phyloP scores from a whole-genome alignment of 495 filamentous ascomycete species.

The Arthonia radiata region DNA sequence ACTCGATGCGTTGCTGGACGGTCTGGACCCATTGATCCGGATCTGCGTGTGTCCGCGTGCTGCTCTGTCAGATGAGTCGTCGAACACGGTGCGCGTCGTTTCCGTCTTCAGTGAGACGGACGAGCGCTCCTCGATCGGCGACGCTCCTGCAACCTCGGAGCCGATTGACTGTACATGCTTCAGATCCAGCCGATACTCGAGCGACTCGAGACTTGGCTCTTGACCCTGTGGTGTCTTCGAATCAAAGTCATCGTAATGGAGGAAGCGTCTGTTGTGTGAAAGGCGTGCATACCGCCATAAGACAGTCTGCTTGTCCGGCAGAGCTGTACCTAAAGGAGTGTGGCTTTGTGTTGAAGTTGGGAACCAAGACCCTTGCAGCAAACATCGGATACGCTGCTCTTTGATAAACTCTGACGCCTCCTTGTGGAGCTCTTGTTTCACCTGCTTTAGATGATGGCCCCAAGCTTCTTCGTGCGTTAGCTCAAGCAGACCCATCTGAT shows the following conservation, averaged over 20 bases:
- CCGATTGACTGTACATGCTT: too few species aligned
- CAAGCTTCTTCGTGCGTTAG: constrained; percentile 81
- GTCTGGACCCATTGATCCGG: too few species aligned
- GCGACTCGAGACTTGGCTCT: constrained; percentile 47
- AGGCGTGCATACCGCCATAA: constrained; percentile 66
- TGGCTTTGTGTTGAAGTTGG: constrained; percentile 10
- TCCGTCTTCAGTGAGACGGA: too few species aligned
- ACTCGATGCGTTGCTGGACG: too few species aligned
- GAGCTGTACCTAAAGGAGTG: constrained; percentile 19
- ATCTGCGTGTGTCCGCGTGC: too few species aligned
- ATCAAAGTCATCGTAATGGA: constrained; percentile 83
- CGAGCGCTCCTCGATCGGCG: too few species aligned
- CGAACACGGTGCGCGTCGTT: too few species aligned
- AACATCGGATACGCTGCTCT: constrained; percentile 82
- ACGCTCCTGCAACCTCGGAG: too few species aligned
- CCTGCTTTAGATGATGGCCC: constrained; percentile 72
- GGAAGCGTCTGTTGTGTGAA: constrained; percentile 70
- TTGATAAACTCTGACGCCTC: constrained; percentile 90
- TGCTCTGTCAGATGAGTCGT: too few species aligned
- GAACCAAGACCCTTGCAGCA: constrained; percentile 83
- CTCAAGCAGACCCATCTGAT: constrained; percentile 91
- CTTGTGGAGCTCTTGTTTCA: constrained; percentile 77
- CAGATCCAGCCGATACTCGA: too few species aligned
- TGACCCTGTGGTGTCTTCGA: constrained; percentile 27
- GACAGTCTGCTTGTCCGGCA: constrained; percentile 3